Percentiles rank a stretch among this genome's conserved stretches.
Evolutionary conservation across 345 rosid genomes (phyloP).

Genomic region (Heritiera littoralis): DNA sequence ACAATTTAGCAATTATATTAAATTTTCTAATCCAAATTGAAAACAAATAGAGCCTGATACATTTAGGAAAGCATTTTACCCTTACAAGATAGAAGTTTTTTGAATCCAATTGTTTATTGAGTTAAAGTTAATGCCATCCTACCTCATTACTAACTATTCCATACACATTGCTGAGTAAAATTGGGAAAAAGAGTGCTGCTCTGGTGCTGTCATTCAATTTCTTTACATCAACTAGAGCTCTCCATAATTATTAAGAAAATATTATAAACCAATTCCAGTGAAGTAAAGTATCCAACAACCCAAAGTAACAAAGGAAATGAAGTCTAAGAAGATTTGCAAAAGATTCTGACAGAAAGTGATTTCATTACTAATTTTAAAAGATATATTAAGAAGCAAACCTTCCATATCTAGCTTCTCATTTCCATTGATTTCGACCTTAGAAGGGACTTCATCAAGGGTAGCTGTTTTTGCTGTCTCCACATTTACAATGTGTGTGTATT

Average conservation of each 20-base stretch:
- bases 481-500: conserved; percentile 66
- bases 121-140: not conserved
- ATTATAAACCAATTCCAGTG: not conserved
- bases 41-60: not conserved
- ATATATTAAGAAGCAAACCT: conserved; percentile 50
- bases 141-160: not conserved
- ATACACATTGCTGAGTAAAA: not conserved
- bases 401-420: conserved; percentile 46
- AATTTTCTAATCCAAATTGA: not conserved
- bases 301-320: conserved; percentile 3
- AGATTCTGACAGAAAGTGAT: not conserved
- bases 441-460: conserved; percentile 35
- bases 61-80: not conserved
- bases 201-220: not conserved
- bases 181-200: not conserved
- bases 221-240: not conserved
- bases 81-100: not conserved
- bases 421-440: conserved; percentile 29
- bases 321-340: conserved; percentile 12
- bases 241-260: not conserved
- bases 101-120: not conserved
- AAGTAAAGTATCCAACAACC: conserved; percentile 7
- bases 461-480: conserved; percentile 35
- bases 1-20: not conserved
- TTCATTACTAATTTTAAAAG: conserved; percentile 7